A percentile compares a stretch with the other conserved stretches of the same genome.
These are phyloP conservation scores for Stemphylium lycopersici DNA, from an alignment of 2,329 filamentous ascomycete species.

Conservation along the genomic window DNA sequence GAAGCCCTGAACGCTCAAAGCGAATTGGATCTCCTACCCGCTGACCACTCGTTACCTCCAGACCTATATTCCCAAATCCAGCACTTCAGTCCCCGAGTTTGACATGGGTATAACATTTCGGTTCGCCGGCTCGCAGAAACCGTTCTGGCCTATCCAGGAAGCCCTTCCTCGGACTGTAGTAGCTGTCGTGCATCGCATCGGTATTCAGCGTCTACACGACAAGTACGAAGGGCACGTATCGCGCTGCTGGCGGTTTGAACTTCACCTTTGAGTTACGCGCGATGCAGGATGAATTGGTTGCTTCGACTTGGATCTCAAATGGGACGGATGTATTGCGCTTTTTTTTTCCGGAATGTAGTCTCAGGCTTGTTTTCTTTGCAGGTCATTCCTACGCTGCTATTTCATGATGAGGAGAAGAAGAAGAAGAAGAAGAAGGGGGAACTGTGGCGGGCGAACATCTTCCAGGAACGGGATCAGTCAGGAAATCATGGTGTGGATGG, in stretches of 20 bases:
- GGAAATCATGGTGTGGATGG: too few species aligned
- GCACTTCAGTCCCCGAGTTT: constrained; percentile 50
- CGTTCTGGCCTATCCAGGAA: constrained; percentile 32
- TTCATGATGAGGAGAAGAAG: constrained; percentile 29
- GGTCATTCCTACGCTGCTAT: constrained; percentile 38
- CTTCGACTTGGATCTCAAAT: constrained; percentile 40
- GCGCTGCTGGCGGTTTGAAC: constrained; percentile 12
- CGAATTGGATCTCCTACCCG: constrained; percentile 45
- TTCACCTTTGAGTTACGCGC: constrained; percentile 39
- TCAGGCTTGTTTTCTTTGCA: constrained; percentile 25
- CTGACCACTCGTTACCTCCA: constrained; percentile 13
- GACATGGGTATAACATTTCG: constrained; percentile 53
- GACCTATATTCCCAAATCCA: constrained; percentile 45
- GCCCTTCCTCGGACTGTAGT: constrained; percentile 38
- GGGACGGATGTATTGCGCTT: constrained; percentile 28
- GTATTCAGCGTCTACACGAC: constrained; percentile 32
- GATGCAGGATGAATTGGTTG: constrained; percentile 36
- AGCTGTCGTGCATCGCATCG: constrained; percentile 44
- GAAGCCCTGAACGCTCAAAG: constrained; percentile 5
- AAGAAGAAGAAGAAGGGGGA: constrained; percentile 34
- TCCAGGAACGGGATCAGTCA: constrained; percentile 14
- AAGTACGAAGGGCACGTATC: constrained; percentile 41
- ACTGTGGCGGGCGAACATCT: constrained; percentile 38
- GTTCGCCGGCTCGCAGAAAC: constrained; percentile 32
- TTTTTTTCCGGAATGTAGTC: neutral